phyloP scores from a whole-genome alignment of 129 eudicot species.

The Saposhnikovia divaricata region DNA sequence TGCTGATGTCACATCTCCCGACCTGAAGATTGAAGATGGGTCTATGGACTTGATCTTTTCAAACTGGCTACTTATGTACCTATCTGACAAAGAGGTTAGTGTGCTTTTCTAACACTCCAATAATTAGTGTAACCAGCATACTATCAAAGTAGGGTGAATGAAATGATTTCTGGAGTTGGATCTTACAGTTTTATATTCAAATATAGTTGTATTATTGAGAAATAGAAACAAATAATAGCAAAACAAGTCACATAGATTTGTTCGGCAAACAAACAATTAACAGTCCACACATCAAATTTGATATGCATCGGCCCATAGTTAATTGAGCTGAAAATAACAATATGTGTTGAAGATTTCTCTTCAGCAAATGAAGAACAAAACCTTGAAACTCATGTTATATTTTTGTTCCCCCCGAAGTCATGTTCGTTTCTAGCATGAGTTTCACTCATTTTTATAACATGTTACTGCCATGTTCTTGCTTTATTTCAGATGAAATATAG shows the following conservation, averaged over 20 bases:
- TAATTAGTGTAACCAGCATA: constrained; percentile 5
- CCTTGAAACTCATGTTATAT: not conserved
- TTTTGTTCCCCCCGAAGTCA: not conserved
- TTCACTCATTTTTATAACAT: not conserved
- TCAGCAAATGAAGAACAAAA: not conserved
- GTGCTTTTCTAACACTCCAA: not conserved
- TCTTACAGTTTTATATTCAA: not conserved
- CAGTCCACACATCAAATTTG: not conserved
- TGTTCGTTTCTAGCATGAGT: not conserved
- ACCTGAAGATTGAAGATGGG: constrained; percentile 50
- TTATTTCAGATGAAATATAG: not conserved
- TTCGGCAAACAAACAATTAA: not conserved
- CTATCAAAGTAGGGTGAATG: not conserved
- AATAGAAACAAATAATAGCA: not conserved
- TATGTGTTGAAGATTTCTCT: not conserved
- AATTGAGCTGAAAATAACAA: not conserved
- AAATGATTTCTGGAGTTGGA: not conserved
- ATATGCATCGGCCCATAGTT: not conserved
- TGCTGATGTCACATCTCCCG: constrained; percentile 90
- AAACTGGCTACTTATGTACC: constrained; percentile 86
- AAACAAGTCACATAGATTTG: not conserved
- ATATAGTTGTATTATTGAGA: not conserved
- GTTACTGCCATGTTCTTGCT: not conserved
- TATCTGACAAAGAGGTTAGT: constrained; percentile 79
- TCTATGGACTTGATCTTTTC: constrained; percentile 80